Percentiles rank a stretch among this genome's conserved stretches.
phyloP scores from a whole-genome alignment of 352 stramenopile genomes.

The Phytophthora pisi region DNA sequence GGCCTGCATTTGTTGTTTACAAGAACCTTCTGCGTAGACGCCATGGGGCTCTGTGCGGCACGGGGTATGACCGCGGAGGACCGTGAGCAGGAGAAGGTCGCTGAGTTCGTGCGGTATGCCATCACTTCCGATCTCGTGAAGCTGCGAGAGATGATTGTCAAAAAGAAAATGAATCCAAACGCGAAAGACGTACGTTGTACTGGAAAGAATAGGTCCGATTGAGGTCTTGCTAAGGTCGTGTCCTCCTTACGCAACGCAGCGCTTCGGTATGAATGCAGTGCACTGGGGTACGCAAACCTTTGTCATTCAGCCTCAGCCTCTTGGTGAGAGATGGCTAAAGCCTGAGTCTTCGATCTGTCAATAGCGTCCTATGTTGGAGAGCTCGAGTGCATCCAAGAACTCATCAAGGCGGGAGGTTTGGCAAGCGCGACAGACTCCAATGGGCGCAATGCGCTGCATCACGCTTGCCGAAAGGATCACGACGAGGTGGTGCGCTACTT shows the following conservation, averaged over 20 bases:
- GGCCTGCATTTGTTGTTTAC: too few species aligned
- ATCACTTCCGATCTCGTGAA: slow-evolving; percentile 56
- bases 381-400: slow-evolving; percentile 55
- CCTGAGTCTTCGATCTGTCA: background rate
- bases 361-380: slow-evolving; percentile 67
- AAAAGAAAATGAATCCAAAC: slow-evolving; percentile 55
- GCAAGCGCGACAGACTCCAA: slow-evolving; percentile 52
- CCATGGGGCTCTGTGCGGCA: slow-evolving; percentile 24
- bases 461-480: slow-evolving; percentile 78
- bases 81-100: slow-evolving; percentile 44
- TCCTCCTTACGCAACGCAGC: slow-evolving; percentile 28
- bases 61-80: slow-evolving; percentile 26
- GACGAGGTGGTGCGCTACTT: slow-evolving; percentile 68
- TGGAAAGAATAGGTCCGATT: background rate
- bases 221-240: background rate
- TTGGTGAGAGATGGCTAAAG: background rate
- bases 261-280: slow-evolving; percentile 82
- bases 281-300: slow-evolving; percentile 61
- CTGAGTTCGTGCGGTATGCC: slow-evolving; percentile 60
- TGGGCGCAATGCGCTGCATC: slow-evolving; percentile 71
- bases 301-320: too few species aligned
- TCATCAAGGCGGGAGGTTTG: slow-evolving; percentile 56
- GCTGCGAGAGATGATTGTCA: slow-evolving; percentile 56
- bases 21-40: too few species aligned
- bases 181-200: slow-evolving; percentile 56